Conservation (phyloP, 2,329 filamentous ascomycete genomes). For the Dactylella cylindrospora region DNA sequence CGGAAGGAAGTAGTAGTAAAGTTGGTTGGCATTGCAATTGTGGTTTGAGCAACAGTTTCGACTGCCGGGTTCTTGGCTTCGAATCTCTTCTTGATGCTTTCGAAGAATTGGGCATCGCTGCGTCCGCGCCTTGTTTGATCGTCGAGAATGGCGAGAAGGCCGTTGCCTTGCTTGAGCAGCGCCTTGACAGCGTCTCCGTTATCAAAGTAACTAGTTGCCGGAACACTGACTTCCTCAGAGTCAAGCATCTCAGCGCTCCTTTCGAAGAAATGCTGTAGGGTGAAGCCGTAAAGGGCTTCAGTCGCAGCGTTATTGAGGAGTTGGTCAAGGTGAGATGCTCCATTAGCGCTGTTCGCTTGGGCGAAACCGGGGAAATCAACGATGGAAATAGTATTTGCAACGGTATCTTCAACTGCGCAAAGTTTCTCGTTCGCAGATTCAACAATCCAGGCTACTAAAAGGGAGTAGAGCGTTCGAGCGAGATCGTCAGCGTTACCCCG, state of each 20-base stretch:
- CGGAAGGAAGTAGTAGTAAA: constrained; percentile 86
- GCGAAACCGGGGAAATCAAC: constrained; percentile 96
- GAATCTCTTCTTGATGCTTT: constrained; percentile 88
- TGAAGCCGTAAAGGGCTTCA: constrained; percentile 89
- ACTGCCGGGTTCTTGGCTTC: constrained; percentile 93
- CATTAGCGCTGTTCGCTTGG: constrained; percentile 71
- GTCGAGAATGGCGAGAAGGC: constrained; percentile 88
- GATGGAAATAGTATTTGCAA: constrained; percentile 90
- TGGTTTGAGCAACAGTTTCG: constrained; percentile 70
- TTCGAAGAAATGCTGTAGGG: constrained; percentile 93
- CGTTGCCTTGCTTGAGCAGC: constrained; percentile 87
- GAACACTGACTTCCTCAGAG: constrained; percentile 85
- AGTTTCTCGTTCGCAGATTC: constrained; percentile 88
- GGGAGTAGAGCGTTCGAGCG: constrained; percentile 86
- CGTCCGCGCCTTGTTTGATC: constrained; percentile 90
- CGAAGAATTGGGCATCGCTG: constrained; percentile 84
- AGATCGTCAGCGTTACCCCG: constrained; percentile 91
- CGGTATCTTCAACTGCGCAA: constrained; percentile 81
- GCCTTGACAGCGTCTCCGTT: constrained; percentile 93
- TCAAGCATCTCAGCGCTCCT: constrained; percentile 90
- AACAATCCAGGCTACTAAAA: constrained; percentile 90
- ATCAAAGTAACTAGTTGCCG: constrained; percentile 94
- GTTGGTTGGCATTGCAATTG: constrained; percentile 63
- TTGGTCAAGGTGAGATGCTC: constrained; percentile 80
- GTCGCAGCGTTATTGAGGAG: constrained; percentile 91